Evolutionary conservation across 805 yeast genomes (phyloP).

Genomic region (Starmera dryadoides): DNA sequence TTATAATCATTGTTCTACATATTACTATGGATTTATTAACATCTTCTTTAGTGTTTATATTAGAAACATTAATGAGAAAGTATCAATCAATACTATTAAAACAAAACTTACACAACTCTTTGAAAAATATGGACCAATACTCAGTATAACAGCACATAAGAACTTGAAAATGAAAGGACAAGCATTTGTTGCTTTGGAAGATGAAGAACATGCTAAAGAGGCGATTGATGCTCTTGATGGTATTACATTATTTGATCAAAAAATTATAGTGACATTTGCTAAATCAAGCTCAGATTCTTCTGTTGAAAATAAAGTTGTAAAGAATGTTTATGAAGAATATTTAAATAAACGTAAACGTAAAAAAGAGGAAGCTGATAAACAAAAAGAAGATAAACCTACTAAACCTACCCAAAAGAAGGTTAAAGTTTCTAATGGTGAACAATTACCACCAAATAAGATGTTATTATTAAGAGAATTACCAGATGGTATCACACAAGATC

Average conservation of each 20-base stretch:
- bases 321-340: slow-evolving; percentile 10
- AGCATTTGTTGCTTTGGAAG: slow-evolving; percentile 61
- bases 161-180: slow-evolving; percentile 72
- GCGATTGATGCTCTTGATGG: slow-evolving; percentile 16
- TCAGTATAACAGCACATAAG: slow-evolving; percentile 48
- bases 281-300: slow-evolving; percentile 19
- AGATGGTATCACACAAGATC: slow-evolving; percentile 27
- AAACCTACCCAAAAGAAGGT: slow-evolving; percentile 10
- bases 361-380: slow-evolving; percentile 13
- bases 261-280: slow-evolving; percentile 16
- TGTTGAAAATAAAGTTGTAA: slow-evolving; percentile 8
- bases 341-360: slow-evolving; percentile 10
- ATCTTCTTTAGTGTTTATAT: slow-evolving; percentile 33
- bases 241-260: slow-evolving; percentile 11
- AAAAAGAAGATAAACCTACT: slow-evolving; percentile 7
- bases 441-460: slow-evolving; percentile 59
- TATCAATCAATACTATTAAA: slow-evolving; percentile 45
- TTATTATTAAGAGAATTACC: slow-evolving; percentile 65
- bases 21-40: background rate
- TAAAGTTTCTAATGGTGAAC: slow-evolving; percentile 9
- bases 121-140: slow-evolving; percentile 36
- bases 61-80: slow-evolving; percentile 65
- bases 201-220: slow-evolving; percentile 31
- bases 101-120: slow-evolving; percentile 35
- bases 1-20: background rate